phyloP scores from a whole-genome alignment of 2,329 filamentous ascomycete species.

The Emergomyces orientalis region DNA sequence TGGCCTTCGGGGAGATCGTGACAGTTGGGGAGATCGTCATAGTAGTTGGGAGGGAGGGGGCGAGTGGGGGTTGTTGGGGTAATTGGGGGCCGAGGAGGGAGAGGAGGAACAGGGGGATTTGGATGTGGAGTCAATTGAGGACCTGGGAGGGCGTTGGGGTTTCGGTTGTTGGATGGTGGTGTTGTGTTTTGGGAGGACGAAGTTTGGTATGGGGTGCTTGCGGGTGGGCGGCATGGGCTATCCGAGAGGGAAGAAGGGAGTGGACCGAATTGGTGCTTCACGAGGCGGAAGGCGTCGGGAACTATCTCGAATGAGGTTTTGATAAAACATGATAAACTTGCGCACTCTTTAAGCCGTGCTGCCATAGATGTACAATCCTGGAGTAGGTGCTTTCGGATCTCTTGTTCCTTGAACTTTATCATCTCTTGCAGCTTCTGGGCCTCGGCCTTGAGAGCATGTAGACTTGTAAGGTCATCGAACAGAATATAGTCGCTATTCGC shows the following conservation, averaged over 20 bases:
- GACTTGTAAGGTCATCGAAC: slow-evolving; percentile 20
- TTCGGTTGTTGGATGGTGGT: not conserved
- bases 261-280: slow-evolving; percentile 23
- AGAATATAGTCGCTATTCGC: slow-evolving; percentile 11
- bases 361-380: slow-evolving; percentile 22
- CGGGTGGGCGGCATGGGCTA: slow-evolving; percentile 10
- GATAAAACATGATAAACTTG: slow-evolving; percentile 23
- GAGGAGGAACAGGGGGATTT: not conserved
- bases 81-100: not conserved
- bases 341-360: slow-evolving; percentile 19
- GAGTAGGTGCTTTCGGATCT: slow-evolving; percentile 22
- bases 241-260: slow-evolving; percentile 16
- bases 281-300: slow-evolving; percentile 21
- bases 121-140: not conserved
- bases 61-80: not conserved
- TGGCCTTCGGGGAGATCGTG: not conserved
- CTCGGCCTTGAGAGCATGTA: slow-evolving; percentile 22
- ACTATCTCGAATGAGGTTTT: slow-evolving; percentile 23
- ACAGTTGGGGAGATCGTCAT: not conserved
- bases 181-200: not conserved
- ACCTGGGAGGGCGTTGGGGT: not conserved
- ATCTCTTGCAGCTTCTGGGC: slow-evolving; percentile 19
- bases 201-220: not conserved
- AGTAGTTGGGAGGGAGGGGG: not conserved
- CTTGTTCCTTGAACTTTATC: slow-evolving; percentile 22